Evolutionary conservation across 208 protist species (phyloP).

Genomic region (Wallacemonas collosoma): DNA sequence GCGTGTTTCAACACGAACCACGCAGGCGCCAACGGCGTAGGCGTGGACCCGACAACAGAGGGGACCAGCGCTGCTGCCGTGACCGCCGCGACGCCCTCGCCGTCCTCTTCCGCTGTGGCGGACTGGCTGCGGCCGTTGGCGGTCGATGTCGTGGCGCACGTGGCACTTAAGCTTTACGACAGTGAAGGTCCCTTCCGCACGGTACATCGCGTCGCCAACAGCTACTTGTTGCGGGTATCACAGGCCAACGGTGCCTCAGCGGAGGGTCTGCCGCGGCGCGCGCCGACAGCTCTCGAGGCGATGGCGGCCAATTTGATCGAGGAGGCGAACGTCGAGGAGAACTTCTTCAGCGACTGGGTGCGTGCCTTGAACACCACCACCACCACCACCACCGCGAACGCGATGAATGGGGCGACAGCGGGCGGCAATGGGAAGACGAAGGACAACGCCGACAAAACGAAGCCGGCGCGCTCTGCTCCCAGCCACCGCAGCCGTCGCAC

Average conservation of each 20-base stretch:
- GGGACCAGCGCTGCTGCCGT: too few relatives aligned
- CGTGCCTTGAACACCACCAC: not conserved
- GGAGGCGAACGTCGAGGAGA: constrained; percentile 5
- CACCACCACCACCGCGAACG: not conserved
- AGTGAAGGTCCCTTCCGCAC: constrained; percentile 8
- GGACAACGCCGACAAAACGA: not conserved
- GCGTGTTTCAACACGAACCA: constrained; percentile 20
- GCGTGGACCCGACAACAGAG: not conserved
- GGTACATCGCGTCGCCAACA: constrained; percentile 2
- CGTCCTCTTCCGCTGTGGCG: constrained; percentile 1
- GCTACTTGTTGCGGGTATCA: not conserved
- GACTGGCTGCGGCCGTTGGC: constrained; percentile 46
- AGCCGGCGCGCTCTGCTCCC: not conserved
- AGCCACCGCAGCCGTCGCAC: not conserved
- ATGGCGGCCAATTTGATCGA: constrained; percentile 7
- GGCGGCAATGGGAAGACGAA: too few relatives aligned
- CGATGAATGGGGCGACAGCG: not conserved
- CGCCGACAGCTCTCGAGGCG: not conserved
- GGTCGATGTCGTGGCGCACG: constrained; percentile 65
- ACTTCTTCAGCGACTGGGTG: constrained; percentile 10
- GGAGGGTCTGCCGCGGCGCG: not conserved
- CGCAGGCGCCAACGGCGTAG: not conserved
- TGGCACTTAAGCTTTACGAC: constrained; percentile 58
- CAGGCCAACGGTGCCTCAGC: not conserved
- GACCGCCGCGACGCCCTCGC: too few relatives aligned